These are phyloP conservation scores for Fusarium armeniacum DNA, from an alignment of 2,329 filamentous ascomycete species.

Conservation along the genomic window DNA sequence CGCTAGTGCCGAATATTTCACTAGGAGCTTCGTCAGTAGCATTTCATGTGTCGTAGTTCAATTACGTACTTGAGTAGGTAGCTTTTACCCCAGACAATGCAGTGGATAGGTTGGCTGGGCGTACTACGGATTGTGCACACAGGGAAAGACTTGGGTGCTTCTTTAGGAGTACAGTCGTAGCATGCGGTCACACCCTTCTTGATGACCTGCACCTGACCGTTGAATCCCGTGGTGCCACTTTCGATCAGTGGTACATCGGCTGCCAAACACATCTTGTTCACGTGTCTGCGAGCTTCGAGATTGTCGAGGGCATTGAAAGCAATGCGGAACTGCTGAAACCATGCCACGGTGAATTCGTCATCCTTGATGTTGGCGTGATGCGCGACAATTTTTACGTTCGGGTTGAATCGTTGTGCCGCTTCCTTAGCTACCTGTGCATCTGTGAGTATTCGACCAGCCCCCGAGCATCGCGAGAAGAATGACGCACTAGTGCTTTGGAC, in stretches of 20 bases:
- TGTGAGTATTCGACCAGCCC: conserved; percentile 39
- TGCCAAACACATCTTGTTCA: conserved; percentile 97
- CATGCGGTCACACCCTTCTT: conserved; percentile 92
- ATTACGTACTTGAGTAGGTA: conserved; percentile 81
- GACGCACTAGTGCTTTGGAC: conserved; percentile 86
- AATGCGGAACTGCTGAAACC: conserved; percentile 85
- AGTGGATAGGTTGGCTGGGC: conserved; percentile 96
- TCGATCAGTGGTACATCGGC: conserved; percentile 92
- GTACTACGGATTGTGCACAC: conserved; percentile 98
- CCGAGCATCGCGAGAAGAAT: conserved; percentile 17
- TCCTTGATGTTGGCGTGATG: conserved; percentile 98
- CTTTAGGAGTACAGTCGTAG: conserved; percentile 94
- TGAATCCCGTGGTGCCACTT: conserved; percentile 97
- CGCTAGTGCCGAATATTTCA: conserved; percentile 92
- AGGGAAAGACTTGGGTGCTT: conserved; percentile 91
- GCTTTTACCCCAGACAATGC: conserved; percentile 98
- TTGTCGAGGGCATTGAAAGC: conserved; percentile 99
- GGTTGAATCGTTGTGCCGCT: conserved; percentile 90
- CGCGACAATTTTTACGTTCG: conserved; percentile 85
- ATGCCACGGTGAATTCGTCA: conserved; percentile 83
- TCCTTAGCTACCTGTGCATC: conserved; percentile 84
- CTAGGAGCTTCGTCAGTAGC: conserved; percentile 38
- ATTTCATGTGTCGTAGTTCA: conserved; percentile 13
- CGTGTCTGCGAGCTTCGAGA: conserved; percentile 90
- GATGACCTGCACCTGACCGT: conserved; percentile 97